Conservation (phyloP, 2,329 filamentous ascomycete species). For the Dothideomycetes sp. region DNA sequence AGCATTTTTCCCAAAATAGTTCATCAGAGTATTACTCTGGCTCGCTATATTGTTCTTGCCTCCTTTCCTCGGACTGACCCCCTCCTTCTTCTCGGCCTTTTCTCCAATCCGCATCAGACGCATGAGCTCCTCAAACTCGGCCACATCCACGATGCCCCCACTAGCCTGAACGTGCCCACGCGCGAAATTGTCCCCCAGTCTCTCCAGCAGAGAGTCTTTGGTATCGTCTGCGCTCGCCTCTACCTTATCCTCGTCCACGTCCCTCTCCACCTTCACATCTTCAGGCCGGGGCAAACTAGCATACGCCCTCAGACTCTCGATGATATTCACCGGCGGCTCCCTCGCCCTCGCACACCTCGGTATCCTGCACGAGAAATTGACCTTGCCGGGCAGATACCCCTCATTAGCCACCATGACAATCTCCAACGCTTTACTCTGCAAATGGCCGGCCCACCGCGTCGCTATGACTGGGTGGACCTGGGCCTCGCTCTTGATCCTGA, state of each 20-base stretch:
- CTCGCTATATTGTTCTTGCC: constrained; percentile 18
- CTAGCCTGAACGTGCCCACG: constrained; percentile 57
- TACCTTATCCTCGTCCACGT: constrained; percentile 1
- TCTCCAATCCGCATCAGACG: constrained; percentile 47
- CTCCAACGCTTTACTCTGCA: constrained; percentile 48
- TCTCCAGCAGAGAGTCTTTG: constrained; percentile 26
- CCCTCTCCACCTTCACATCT: constrained; percentile 25
- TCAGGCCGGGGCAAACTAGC: constrained; percentile 26
- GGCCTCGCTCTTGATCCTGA: constrained; percentile 48
- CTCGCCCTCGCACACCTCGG: constrained; percentile 43
- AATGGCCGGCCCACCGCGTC: constrained; percentile 52
- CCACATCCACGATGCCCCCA: constrained; percentile 49
- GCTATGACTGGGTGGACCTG: constrained; percentile 59
- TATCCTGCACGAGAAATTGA: constrained; percentile 58
- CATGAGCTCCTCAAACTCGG: constrained; percentile 56
- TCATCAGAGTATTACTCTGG: constrained; percentile 45
- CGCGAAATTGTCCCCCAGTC: constrained; percentile 54
- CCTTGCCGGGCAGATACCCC: constrained; percentile 50
- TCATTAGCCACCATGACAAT: constrained; percentile 57
- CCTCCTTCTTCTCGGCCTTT: constrained; percentile 32
- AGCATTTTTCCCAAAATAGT: constrained; percentile 45
- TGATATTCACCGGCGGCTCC: constrained; percentile 52
- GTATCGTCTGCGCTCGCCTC: not conserved
- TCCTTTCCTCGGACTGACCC: constrained; percentile 22
- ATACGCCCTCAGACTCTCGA: constrained; percentile 43